Base-by-base conservation (phyloP, 768 basidiomycete genomes). In the Tylopilus rubrobrunneus region DNA sequence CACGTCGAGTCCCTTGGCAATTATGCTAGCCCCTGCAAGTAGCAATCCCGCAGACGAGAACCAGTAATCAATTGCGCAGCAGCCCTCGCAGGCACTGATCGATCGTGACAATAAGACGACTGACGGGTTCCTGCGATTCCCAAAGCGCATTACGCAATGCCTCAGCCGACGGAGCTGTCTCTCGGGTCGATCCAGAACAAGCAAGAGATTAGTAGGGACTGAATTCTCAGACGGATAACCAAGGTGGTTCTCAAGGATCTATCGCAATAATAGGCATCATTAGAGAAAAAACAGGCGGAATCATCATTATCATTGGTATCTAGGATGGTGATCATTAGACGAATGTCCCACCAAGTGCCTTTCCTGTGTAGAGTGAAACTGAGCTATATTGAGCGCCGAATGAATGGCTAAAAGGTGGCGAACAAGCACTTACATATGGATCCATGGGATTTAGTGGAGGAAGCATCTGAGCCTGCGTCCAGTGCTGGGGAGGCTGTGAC, bases 371-470 rank as follows among this genome's bases (percentile, higher is more conserved):
- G 64, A 51, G 66, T 71, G 57, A 66, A 55, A 65, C 61, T 64
- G 29, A 28, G 14, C 7, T 12, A n/a, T 29, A 33, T 52, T 57
- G 47, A 66, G 59, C 44, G 47, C 54, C 41, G 42, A 48, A 25
- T 25, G 23, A 58, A 51, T 44, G 19, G 12, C 4, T 49, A 23
- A 44, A 53, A 23, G 42, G 34, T 3, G 19, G 45, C 48, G 33
- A 39, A 48, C 14, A 44, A 48, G 23, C 5, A 73, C 85, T 74
- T 69, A 90, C 88, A 67, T 81, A 89, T 52, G 85, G 68, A 44
- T 88, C 84, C 65, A 85, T 75, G 14, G 79, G 74, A 59, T 84
- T 79, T 48, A 78, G 59, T 19, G 79, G 73, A 27, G 74, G 67
- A 51, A 76, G 62, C 56, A 78, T 65, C 17, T 78, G 73, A 37